phyloP scores from a whole-genome alignment of 345 rosid species.

The Pseudoturritis turrita region DNA sequence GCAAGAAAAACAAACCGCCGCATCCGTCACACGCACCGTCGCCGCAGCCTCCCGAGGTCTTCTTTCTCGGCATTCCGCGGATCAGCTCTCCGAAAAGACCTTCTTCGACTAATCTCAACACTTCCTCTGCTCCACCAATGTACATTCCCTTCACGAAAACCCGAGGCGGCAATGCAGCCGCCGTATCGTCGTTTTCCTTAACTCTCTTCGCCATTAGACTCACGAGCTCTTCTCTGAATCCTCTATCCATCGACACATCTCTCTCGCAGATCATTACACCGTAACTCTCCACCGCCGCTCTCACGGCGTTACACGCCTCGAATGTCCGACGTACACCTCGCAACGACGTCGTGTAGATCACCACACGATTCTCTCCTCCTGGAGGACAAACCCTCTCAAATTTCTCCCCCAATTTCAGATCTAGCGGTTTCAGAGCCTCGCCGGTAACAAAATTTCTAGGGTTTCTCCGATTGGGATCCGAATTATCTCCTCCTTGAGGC shows the following conservation, averaged over 20 bases:
- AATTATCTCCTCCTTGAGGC: slow-evolving; percentile 41
- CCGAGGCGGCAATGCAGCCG: slow-evolving; percentile 49
- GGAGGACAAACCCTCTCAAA: slow-evolving; percentile 55
- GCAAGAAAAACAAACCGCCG: slow-evolving; percentile 65
- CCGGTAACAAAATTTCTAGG: not conserved
- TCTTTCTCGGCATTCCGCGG: slow-evolving; percentile 48
- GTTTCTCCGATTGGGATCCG: slow-evolving; percentile 31
- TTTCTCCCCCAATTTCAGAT: slow-evolving; percentile 8
- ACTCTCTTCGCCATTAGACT: slow-evolving; percentile 39
- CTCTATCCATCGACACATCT: slow-evolving; percentile 82
- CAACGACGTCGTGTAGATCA: slow-evolving; percentile 76
- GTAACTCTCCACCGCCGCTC: slow-evolving; percentile 50
- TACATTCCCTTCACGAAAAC: slow-evolving; percentile 73
- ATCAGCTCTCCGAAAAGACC: slow-evolving; percentile 58
- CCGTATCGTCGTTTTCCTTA: not conserved
- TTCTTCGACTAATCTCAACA: slow-evolving; percentile 55
- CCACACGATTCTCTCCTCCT: slow-evolving; percentile 51
- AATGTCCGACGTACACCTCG: slow-evolving; percentile 74
- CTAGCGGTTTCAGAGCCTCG: not conserved
- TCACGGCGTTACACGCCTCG: slow-evolving; percentile 71
- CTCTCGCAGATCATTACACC: slow-evolving; percentile 54
- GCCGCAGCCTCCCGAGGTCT: slow-evolving; percentile 23
- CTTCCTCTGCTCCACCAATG: slow-evolving; percentile 89
- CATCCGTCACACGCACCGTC: slow-evolving; percentile 56
- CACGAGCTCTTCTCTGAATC: slow-evolving; percentile 63